Base-by-base conservation (phyloP, 225 moss, liverwort and hornwort genomes). In the Polytrichum commune region DNA sequence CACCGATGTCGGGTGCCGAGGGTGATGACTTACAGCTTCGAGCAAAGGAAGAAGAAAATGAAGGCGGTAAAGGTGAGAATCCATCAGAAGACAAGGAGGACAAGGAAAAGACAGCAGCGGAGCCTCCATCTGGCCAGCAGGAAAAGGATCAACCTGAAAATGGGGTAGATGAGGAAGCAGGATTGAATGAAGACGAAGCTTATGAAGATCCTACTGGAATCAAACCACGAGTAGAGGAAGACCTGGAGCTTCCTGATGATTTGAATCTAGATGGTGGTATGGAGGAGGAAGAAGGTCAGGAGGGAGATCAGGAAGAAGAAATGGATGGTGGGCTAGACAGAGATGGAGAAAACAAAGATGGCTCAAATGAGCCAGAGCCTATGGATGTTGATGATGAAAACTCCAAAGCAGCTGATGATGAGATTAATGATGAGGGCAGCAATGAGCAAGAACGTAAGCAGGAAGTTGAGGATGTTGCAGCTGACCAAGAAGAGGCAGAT, bases 1-100 rank as follows among this genome's bases (percentile, higher is more conserved):
- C 92, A 64, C 86, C 81, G 24, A 72, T 98, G 65, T 87, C 88
- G 19, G 94, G 97, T 70, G 88, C 86, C 28, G 81, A 88, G 64
- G 74, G 83, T 63, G 90, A 94, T 69, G 92, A 94, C 72, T 86
- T 91, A 71, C 91, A 98, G 78, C 80, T 95, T 81, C 90, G 92
- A 24, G 95, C 91, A 19, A 98, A 91, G 80, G 79, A 84, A 69
- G 77, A 73, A 38, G 80, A 64, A 8, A 72, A 74, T n/a, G 86
- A 84, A 28, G 83, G 80, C 27, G 63, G 53, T 18, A 79, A 85
- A 69, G 75, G 75, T 66, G 83, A 75, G 38, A 72, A 76, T 58
- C 73, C 79, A 28, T 73, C 81, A 60, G 81, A 89, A 63, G 77
- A 84, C 26, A 60, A 66, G 54, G 54, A 1, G 5, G 75, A 32